Conservation (phyloP, 1,284 basidiomycete species). For the Takashimella koratensis region DNA sequence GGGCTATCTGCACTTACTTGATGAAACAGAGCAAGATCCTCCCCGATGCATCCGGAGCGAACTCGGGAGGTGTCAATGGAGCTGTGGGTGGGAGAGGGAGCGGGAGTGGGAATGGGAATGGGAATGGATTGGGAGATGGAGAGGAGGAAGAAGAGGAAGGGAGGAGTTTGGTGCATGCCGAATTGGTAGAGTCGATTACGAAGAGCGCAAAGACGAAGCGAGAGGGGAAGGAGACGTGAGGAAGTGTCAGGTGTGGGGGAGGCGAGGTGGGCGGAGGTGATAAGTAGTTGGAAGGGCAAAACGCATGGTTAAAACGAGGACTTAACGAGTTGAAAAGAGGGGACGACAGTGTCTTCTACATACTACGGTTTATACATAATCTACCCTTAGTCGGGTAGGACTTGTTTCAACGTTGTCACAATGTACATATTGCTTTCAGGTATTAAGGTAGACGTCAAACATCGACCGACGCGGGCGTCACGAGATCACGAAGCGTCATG, state of each 20-base stretch:
- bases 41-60: not conserved
- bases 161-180: not conserved
- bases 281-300: no score
- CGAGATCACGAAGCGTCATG: no score
- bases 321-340: no score
- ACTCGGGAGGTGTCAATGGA: not conserved
- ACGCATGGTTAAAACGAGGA: no score
- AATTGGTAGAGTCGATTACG: not conserved
- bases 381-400: no score
- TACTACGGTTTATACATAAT: no score
- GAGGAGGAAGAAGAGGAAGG: slow-evolving; percentile 2
- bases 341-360: no score
- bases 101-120: not conserved
- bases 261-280: no score
- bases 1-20: slow-evolving; percentile 38
- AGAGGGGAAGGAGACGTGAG: not conserved
- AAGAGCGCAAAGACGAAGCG: not conserved
- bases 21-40: slow-evolving; percentile 37
- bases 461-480: no score
- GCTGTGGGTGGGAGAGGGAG: not conserved
- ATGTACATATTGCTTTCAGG: no score
- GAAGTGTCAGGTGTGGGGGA: not conserved
- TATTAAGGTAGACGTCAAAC: no score
- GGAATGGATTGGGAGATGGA: not conserved
- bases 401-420: no score